Conservation (phyloP, 345 rosid species). For the Eucalyptus cloeziana region DNA sequence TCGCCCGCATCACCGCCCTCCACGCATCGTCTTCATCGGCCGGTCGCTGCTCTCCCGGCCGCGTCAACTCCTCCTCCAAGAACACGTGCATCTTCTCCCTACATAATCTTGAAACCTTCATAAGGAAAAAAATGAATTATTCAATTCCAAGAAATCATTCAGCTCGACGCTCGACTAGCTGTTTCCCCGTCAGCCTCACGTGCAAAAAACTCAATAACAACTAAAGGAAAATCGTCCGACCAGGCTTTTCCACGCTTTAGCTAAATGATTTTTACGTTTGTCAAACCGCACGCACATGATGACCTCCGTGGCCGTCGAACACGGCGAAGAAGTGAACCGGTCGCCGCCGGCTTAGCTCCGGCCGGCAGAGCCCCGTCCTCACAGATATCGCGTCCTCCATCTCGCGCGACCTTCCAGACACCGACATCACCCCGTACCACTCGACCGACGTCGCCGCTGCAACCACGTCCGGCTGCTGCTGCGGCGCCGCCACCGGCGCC, state of each 20-base stretch:
- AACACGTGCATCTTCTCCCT: constrained; percentile 36
- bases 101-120: constrained; percentile 40
- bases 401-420: constrained; percentile 44
- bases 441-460: neutral
- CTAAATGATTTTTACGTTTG: neutral
- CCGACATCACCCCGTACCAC: constrained; percentile 35
- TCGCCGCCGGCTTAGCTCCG: constrained; percentile 18
- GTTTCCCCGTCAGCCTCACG: neutral
- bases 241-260: neutral
- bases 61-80: constrained; percentile 28
- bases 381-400: constrained; percentile 54
- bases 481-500: neutral
- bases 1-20: constrained; percentile 24
- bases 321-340: constrained; percentile 79
- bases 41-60: neutral
- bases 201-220: neutral
- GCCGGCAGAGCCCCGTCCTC: constrained; percentile 25
- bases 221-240: neutral
- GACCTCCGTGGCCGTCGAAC: constrained; percentile 81
- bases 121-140: neutral
- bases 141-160: neutral
- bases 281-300: constrained; percentile 18
- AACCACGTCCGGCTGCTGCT: neutral
- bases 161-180: neutral
- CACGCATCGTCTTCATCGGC: constrained; percentile 6